phyloP scores from a whole-genome alignment of 805 yeast species.

The Yamadazyma insecticola region DNA sequence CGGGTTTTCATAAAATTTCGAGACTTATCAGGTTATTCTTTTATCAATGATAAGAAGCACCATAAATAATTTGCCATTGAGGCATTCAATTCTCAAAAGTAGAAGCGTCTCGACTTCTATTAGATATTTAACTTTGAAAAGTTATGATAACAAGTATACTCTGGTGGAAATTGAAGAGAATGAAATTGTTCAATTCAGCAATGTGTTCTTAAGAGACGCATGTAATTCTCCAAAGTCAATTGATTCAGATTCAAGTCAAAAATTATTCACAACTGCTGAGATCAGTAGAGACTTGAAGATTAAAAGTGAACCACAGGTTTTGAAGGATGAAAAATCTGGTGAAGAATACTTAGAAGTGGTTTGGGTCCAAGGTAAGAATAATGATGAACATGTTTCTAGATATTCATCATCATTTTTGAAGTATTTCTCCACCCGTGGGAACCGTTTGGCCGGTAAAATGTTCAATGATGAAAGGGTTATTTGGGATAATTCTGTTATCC shows the following conservation, averaged over 20 bases:
- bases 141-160: conserved; percentile 19
- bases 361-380: conserved; percentile 31
- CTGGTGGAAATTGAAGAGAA: conserved; percentile 15
- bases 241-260: conserved; percentile 56
- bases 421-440: conserved; percentile 31
- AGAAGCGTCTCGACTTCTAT: too few species aligned
- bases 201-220: conserved; percentile 62
- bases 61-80: too few species aligned
- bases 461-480: conserved; percentile 25
- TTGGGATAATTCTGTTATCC: conserved; percentile 37
- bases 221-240: conserved; percentile 46
- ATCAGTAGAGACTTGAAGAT: conserved; percentile 36
- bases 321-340: conserved; percentile 18
- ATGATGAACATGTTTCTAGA: conserved; percentile 17
- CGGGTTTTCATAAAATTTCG: too few species aligned
- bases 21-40: too few species aligned
- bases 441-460: conserved; percentile 31
- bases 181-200: conserved; percentile 32
- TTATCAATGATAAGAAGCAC: too few species aligned
- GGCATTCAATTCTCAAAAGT: too few species aligned
- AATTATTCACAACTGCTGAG: conserved; percentile 57
- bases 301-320: conserved; percentile 24
- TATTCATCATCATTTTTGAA: conserved; percentile 47
- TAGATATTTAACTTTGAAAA: too few species aligned
- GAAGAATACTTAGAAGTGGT: conserved; percentile 33